Conservation (phyloP, 495 filamentous ascomycete genomes). For the Aspergillus sclerotiicarbonarius region DNA sequence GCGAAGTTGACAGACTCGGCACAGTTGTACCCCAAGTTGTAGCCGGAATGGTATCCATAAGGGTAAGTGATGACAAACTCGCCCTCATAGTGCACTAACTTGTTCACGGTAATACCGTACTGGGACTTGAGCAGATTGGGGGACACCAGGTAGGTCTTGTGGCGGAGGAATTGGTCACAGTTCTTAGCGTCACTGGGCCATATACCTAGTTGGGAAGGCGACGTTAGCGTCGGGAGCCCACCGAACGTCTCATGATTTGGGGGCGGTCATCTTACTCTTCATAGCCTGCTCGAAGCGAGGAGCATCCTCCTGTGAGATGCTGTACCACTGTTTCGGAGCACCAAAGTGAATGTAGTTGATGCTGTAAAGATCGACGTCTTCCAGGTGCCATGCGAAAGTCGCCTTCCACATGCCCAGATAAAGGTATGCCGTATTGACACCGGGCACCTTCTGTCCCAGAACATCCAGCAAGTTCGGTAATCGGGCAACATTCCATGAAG, state of each 20-base stretch:
- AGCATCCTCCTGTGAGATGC: conserved; percentile 96
- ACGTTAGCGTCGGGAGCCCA: not conserved
- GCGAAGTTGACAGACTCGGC: conserved; percentile 99
- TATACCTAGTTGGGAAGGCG: conserved; percentile 46
- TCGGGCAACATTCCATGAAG: conserved; percentile 90
- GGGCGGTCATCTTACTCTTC: conserved; percentile 57
- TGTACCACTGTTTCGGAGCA: conserved; percentile 99
- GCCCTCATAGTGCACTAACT: conserved; percentile 90
- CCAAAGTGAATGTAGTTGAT: conserved; percentile 99
- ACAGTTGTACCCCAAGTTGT: conserved; percentile 98
- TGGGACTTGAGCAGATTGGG: conserved; percentile 80
- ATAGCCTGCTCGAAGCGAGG: conserved; percentile 90
- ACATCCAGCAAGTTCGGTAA: conserved; percentile 92
- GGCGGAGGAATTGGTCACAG: conserved; percentile 92
- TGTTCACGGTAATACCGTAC: conserved; percentile 93
- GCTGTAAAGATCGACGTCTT: conserved; percentile 98
- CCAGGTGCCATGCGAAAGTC: conserved; percentile 97
- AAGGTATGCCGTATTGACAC: conserved; percentile 97
- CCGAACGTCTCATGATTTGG: not conserved
- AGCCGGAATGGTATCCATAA: conserved; percentile 97
- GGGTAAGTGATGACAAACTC: conserved; percentile 99
- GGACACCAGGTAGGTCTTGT: conserved; percentile 98
- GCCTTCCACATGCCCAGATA: conserved; percentile 99
- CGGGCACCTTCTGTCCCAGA: conserved; percentile 89
- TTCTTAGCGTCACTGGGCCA: conserved; percentile 97